Base-by-base conservation (phyloP, 148 eudicot genomes). In the Silene latifolia region DNA sequence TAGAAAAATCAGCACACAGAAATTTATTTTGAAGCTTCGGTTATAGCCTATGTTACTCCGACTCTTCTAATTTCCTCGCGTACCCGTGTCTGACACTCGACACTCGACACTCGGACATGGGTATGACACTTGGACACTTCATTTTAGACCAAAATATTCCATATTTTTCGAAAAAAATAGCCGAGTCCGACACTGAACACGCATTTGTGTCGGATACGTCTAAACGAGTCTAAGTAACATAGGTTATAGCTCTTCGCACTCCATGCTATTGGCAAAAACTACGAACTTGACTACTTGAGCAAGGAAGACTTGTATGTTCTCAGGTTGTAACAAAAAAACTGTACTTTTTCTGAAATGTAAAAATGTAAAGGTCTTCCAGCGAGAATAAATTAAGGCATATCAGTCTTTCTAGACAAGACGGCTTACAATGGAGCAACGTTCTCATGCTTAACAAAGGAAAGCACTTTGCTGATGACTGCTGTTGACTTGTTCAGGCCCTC, bases 401-500 rank as follows among this genome's bases (percentile, higher is more conserved):
- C 25, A 32, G 48, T 2, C 23, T 53, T 39, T 57, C 29, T 48
- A 58, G 74, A 62, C 57, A 74, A 56, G 60, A 54, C 39, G 73
- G 79, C 98, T 88, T 78, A 94, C 98, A 88, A 60, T 19, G 97
- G 98, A 59, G 91, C 67, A 54, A 75, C 78, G 72, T 78, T 87
- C 60, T 86, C 90, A 74, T 91, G 93, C 80, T 80, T 86, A 67
- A 90, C 81, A 58, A 82, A 88, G 85, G 83, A 85, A 61, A 88
- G 61, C 46, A 91, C 97, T 86, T 85, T 90, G 66, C 90, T 89
- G 42, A 81, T 77, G 59, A 94, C 76, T 71, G 91, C 90, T 70
- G 85, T 84, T 63, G 83, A 78, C 83, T 84, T 91, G 83, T 94
- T 94, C 72, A 87, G 84, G 20, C 98, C 98, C 80, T 91, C 96